Percentiles rank a stretch among this genome's conserved stretches.
phyloP scores from a whole-genome alignment of 495 filamentous ascomycete species.

The Xylaria grammica region DNA sequence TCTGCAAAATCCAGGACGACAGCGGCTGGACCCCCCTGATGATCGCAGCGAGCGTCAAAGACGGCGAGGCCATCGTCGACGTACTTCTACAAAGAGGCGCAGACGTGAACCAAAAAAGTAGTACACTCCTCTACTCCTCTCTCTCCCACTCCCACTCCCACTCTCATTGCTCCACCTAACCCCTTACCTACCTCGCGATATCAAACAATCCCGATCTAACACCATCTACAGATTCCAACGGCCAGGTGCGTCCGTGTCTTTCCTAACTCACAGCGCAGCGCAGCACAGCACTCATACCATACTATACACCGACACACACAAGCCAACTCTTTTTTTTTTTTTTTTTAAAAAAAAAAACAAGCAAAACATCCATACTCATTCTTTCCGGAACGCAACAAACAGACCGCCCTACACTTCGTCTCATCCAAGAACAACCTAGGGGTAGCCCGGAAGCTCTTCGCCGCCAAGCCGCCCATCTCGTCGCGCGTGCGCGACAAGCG shows the following conservation, averaged over 20 bases:
- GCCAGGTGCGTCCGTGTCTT: constrained; percentile 62
- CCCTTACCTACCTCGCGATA: too few relatives aligned
- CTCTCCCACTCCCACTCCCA: background rate
- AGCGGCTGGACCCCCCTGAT: constrained; percentile 94
- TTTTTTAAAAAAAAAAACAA: too few relatives aligned
- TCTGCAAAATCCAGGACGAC: constrained; percentile 64
- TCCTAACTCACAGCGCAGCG: too few relatives aligned
- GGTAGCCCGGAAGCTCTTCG: constrained; percentile 76
- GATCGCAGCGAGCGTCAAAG: constrained; percentile 84
- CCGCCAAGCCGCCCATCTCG: constrained; percentile 72
- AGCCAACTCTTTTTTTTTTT: too few relatives aligned
- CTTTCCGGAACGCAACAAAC: constrained; percentile 11
- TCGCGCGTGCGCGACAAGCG: constrained; percentile 83
- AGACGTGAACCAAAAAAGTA: constrained; percentile 82
- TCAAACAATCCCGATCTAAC: constrained; percentile 13
- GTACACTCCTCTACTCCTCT: constrained; percentile 19
- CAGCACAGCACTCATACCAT: constrained; percentile 1
- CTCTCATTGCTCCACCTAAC: too few relatives aligned
- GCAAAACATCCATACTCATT: too few relatives aligned
- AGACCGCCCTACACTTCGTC: constrained; percentile 90
- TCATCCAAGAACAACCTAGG: constrained; percentile 88
- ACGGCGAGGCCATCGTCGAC: constrained; percentile 70
- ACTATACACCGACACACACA: background rate
- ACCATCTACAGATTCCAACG: constrained; percentile 49
- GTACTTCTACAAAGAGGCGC: constrained; percentile 80